phyloP scores from a whole-genome alignment of 2,329 filamentous ascomycete species.

The Phyllosticta capitalensis region DNA sequence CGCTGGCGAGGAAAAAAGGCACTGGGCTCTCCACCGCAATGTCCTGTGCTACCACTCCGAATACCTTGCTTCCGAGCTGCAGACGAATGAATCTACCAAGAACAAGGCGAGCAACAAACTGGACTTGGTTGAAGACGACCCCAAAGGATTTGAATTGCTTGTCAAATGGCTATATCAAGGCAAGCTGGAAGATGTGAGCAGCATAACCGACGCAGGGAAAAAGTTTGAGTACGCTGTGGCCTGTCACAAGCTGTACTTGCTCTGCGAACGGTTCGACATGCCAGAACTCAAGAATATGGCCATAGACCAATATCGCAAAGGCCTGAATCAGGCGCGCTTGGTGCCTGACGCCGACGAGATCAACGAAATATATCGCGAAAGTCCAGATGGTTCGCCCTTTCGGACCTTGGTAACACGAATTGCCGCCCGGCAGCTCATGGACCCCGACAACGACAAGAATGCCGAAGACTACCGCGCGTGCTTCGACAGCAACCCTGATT shows the following conservation, averaged over 20 bases:
- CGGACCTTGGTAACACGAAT: slow-evolving; percentile 43
- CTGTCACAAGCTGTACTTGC: slow-evolving; percentile 44
- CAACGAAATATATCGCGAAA: slow-evolving; percentile 42
- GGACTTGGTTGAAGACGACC: slow-evolving; percentile 41
- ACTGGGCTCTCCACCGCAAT: slow-evolving; percentile 45
- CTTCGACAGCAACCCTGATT: slow-evolving; percentile 41
- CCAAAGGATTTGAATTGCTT: slow-evolving; percentile 43
- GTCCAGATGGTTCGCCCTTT: slow-evolving; percentile 38
- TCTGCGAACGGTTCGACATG: slow-evolving; percentile 44
- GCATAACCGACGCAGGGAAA: slow-evolving; percentile 34
- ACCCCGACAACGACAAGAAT: slow-evolving; percentile 41
- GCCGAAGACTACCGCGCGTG: slow-evolving; percentile 41
- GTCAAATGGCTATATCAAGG: slow-evolving; percentile 50
- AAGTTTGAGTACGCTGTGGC: slow-evolving; percentile 47
- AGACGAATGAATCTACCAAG: slow-evolving; percentile 26
- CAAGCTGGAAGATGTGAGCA: slow-evolving; percentile 40
- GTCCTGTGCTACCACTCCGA: slow-evolving; percentile 45
- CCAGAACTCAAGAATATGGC: slow-evolving; percentile 43
- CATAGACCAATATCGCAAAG: slow-evolving; percentile 45
- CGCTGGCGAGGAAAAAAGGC: slow-evolving; percentile 29
- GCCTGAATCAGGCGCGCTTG: slow-evolving; percentile 39
- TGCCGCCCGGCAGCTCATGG: slow-evolving; percentile 49
- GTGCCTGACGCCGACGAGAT: slow-evolving; percentile 48
- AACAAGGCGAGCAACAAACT: slow-evolving; percentile 30
- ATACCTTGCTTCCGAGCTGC: slow-evolving; percentile 31